These are phyloP conservation scores for Pyrenochaeta sp. DNA, from an alignment of 2,329 filamentous ascomycete genomes.

Conservation along the genomic window DNA sequence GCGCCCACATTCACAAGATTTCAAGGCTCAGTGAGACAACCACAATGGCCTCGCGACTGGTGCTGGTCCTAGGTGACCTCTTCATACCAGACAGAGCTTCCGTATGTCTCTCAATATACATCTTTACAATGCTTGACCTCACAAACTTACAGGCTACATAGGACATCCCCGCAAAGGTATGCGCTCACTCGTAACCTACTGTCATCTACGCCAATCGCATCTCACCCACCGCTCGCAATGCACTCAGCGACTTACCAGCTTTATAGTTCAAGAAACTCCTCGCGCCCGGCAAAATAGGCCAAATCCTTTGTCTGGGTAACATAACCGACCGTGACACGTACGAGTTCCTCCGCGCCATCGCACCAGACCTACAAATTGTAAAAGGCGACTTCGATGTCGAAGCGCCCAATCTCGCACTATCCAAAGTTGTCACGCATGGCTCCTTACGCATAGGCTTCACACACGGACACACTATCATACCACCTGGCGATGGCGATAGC, in stretches of 20 bases:
- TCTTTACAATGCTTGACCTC: constrained; percentile 33
- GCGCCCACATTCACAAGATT: neutral
- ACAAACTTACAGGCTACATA: constrained; percentile 50
- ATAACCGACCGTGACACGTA: constrained; percentile 66
- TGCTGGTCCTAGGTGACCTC: constrained; percentile 53
- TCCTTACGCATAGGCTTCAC: constrained; percentile 74
- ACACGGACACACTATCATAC: constrained; percentile 75
- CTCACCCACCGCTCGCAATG: constrained; percentile 5
- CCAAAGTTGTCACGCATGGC: constrained; percentile 75
- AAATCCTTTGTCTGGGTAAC: constrained; percentile 67
- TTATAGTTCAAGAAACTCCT: constrained; percentile 63
- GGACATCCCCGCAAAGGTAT: constrained; percentile 55
- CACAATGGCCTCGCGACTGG: constrained; percentile 53
- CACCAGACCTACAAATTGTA: constrained; percentile 72
- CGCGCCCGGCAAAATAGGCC: constrained; percentile 66
- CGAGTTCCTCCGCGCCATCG: constrained; percentile 64
- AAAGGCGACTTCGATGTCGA: constrained; percentile 76
- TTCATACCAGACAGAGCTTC: constrained; percentile 55
- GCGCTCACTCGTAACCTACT: neutral
- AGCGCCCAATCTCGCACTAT: constrained; percentile 69
- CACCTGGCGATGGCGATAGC: constrained; percentile 72
- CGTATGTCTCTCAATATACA: constrained; percentile 35
- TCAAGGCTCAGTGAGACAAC: neutral
- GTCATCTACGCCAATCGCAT: neutral
- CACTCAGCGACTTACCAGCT: constrained; percentile 13